Base-by-base conservation (phyloP, 106 monocot species). In the Dactylorhiza incarnata region DNA sequence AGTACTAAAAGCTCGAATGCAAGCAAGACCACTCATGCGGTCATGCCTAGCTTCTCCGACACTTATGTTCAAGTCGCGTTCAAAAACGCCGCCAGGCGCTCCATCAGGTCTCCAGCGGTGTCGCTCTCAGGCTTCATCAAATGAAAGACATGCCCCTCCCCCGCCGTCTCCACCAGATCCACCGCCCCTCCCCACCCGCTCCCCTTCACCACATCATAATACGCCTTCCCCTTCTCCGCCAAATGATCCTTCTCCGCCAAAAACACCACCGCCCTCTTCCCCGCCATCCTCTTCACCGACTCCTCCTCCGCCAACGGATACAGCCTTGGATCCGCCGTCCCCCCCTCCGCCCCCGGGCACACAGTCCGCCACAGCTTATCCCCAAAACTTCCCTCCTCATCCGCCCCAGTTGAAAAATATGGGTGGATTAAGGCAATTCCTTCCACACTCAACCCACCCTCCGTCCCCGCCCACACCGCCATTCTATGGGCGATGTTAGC, bases 121-220 rank as follows among this genome's bases (percentile, higher is more conserved):
- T 66, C 65, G 2, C 19, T 45, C 49, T 66, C 49, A 22, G 66
- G 76, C 1, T 48, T 13, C 1, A 13, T 0, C 5, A 76, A 25
- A 37, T 76, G 76, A 11, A 67, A 76, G 7, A 16, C 55, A 24
- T 78, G 78, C 11, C 25, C 78, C 7, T 13, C 78, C 3, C 12
- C 58, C 6, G n/a, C 19, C 12, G 24, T 23, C 1, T 78, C 78
- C 9, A 71, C 5, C n/a, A 78, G 19, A 19, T 78, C 58, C 56
- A 13, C 55, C 45, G 23, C 48, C 22, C 78, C 78, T 16, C 9
- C 45, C 78, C 78, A 78, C 58, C 78, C 59, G 47, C 78, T 72
- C 24, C 45, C 12, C 78, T 15, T 72, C 78, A 78, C 23, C 25
- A 9, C 9, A 19, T 78, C 72, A 25, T 48, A 78, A 12, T 78